Evolutionary conservation across 2,329 filamentous ascomycete species (phyloP), one percentile per base, ranked within the genome.

Genomic region (Claviceps quebecensis): DNA sequence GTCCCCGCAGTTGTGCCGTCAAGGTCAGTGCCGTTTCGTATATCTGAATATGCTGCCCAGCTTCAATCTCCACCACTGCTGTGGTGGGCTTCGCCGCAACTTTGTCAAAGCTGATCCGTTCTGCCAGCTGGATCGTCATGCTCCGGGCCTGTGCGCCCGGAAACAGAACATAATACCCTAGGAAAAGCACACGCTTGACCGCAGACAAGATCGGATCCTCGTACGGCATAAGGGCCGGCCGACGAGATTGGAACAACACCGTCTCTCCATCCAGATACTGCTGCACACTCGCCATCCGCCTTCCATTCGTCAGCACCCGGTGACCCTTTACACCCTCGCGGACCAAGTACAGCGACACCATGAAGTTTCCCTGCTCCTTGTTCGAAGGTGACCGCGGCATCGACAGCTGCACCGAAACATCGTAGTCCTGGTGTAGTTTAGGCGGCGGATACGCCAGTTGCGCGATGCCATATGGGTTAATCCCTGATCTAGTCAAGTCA

Each of bases 291-390:
- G 29, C 11, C 34, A 17, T 37, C 11, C 45, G 51, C 37, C 39
- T 44, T 16, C 45, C 47, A 19, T 5, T 34, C 16, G 40, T 17
- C 4, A n/a, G 39, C 16, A 45, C 39, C 43, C 52, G 48, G 37
- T 48, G 34, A 36, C 26, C 38, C 4, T 48, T 50, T 5, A 9
- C 45, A 8, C 40, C 39, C 6, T 52, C 53, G 26, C 74, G 74
- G 48, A 86, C 75, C 49, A 95, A 77, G 54, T 81, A 77, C 16
- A 95, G 70, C 46, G 86, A 83, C 17, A 97, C 72, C 93, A 98
- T 98, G 73, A 96, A 97, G 69, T 97, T 97, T 29, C 93, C 93
- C 14, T 78, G 77, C 2, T 77, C 77, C 22, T 86, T 69, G 61
- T 98, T 98, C 1, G 75, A 68, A 0, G 80, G 81, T 2, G 87